Percentiles rank a stretch among this genome's conserved stretches.
Conservation (phyloP, 148 eudicot species). For the Rhododendron griersonianum region DNA sequence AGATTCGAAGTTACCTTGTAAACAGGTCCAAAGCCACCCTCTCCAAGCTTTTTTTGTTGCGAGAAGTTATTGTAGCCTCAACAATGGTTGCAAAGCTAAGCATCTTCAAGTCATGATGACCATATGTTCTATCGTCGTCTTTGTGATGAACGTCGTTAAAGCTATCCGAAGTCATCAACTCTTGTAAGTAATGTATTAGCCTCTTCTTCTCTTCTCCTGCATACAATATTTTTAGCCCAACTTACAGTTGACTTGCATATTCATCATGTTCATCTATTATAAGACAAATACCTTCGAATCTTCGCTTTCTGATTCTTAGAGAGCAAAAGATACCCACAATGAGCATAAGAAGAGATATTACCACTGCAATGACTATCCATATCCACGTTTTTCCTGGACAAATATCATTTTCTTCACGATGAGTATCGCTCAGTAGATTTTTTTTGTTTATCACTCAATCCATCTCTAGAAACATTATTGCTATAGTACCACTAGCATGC, state of each 20-base stretch:
- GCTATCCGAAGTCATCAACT: conserved; percentile 11
- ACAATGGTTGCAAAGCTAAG: no score
- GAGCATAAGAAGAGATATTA: conserved; percentile 2
- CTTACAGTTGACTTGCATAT: not conserved
- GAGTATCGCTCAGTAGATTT: no score
- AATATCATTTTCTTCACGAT: not conserved
- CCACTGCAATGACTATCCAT: conserved; percentile 17
- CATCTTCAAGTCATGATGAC: no score
- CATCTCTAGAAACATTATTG: not conserved
- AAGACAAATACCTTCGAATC: conserved; percentile 1
- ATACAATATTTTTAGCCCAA: not conserved
- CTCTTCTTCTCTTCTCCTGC: conserved; percentile 15
- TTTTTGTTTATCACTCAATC: not conserved
- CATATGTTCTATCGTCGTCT: not conserved
- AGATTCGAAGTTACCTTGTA: no score
- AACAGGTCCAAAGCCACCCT: no score
- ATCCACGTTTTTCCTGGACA: not conserved
- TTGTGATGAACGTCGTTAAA: not conserved
- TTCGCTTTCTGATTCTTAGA: not conserved
- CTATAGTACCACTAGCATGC: not conserved
- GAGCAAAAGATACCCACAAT: not conserved
- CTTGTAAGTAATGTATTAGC: not conserved
- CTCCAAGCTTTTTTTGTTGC: no score
- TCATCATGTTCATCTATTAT: no score
- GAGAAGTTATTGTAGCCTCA: no score